These are phyloP conservation scores for Gynandropsis gynandra DNA, from an alignment of 345 rosid species.

Conservation along the genomic window DNA sequence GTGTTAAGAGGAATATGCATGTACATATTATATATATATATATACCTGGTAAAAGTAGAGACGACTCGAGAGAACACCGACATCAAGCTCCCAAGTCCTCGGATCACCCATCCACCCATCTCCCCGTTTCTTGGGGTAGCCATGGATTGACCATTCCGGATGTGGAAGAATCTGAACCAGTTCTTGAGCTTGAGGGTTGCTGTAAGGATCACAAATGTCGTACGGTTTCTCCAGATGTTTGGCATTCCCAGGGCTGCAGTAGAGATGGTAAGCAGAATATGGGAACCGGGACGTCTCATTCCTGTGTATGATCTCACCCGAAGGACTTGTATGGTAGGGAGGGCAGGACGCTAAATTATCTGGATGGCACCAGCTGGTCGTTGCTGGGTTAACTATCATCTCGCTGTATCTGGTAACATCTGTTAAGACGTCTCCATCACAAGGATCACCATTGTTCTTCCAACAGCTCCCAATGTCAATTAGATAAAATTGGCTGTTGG, in stretches of 20 bases:
- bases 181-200: constrained; percentile 54
- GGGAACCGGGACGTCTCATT: constrained; percentile 38
- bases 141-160: constrained; percentile 41
- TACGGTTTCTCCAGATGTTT: constrained; percentile 36
- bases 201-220: constrained; percentile 44
- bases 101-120: constrained; percentile 42
- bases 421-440: constrained; percentile 46
- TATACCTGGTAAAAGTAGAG: constrained; percentile 45
- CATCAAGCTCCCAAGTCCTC: constrained; percentile 44
- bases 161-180: constrained; percentile 42
- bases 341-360: constrained; percentile 40
- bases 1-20: too few relatives aligned
- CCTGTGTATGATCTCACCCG: constrained; percentile 33
- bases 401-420: constrained; percentile 53
- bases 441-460: constrained; percentile 48
- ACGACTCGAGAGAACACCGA: constrained; percentile 40
- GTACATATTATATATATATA: not conserved
- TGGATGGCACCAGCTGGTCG: constrained; percentile 38
- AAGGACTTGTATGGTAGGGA: constrained; percentile 36
- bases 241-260: constrained; percentile 43
- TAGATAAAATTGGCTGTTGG: constrained; percentile 44
- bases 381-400: constrained; percentile 42
- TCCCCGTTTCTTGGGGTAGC: constrained; percentile 42
- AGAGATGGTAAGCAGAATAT: constrained; percentile 42
- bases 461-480: constrained; percentile 59